Conservation (phyloP, 106 monocot genomes). For the Amphibolis antarctica region DNA sequence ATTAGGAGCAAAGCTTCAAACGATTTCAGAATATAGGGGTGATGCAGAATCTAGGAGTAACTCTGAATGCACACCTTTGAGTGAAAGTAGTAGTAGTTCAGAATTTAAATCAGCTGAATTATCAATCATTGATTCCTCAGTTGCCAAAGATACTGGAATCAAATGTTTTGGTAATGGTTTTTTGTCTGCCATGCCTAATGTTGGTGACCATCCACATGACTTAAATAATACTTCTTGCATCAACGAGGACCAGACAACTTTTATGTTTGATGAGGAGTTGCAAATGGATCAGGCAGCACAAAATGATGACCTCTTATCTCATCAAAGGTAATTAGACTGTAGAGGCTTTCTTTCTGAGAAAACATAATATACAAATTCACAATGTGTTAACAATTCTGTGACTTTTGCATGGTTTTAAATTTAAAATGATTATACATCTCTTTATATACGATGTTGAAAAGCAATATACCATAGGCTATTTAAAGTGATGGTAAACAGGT, state of each 20-base stretch:
- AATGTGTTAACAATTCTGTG: neutral
- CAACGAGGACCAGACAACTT: conserved; percentile 54
- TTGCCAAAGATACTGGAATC: no score
- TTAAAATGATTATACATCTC: no score
- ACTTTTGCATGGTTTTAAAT: no score
- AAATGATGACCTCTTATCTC: conserved; percentile 17
- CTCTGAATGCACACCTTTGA: no score
- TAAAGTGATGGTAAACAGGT: no score
- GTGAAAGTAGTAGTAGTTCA: conserved; percentile 1
- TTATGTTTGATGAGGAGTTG: conserved; percentile 90
- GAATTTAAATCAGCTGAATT: conserved; percentile 6
- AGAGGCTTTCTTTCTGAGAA: neutral
- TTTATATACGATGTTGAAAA: no score
- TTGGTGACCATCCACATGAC: conserved; percentile 22
- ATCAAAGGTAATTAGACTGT: conserved; percentile 34
- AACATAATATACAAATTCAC: neutral
- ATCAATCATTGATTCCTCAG: conserved; percentile 12
- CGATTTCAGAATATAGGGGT: conserved; percentile 1
- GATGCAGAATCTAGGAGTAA: no score
- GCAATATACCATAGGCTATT: no score
- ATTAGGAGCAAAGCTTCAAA: neutral
- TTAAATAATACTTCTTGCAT: conserved; percentile 22
- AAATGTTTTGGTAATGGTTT: neutral
- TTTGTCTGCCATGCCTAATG: conserved; percentile 4
- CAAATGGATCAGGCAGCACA: conserved; percentile 41